These are phyloP conservation scores for Fusarium pininemorale DNA, from an alignment of 2,329 filamentous ascomycete species.

Conservation along the genomic window DNA sequence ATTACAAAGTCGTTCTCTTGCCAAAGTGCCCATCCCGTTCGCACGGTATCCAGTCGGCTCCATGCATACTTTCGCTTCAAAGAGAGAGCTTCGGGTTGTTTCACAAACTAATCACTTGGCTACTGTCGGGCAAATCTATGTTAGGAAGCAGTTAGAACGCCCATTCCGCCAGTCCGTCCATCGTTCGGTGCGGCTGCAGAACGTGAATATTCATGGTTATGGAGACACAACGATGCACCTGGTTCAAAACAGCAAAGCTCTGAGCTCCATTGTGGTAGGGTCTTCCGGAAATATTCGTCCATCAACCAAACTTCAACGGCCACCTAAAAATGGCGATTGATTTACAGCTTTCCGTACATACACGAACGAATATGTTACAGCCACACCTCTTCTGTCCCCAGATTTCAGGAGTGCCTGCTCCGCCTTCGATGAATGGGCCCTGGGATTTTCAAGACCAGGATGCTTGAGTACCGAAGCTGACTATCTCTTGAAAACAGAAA, in stretches of 20 bases:
- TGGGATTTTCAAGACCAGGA: constrained; percentile 2
- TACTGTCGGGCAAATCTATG: neutral
- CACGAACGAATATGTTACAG: constrained; percentile 5
- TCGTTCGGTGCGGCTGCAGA: neutral
- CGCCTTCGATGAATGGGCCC: constrained; percentile 22
- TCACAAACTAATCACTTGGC: neutral
- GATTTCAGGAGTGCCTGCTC: constrained; percentile 42
- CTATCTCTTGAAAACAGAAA: neutral
- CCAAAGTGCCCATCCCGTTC: constrained; percentile 12
- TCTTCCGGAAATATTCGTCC: neutral
- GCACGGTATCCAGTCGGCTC: constrained; percentile 31
- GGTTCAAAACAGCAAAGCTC: neutral
- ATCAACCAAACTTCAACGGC: constrained; percentile 9
- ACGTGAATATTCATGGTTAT: neutral
- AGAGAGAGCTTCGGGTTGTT: neutral
- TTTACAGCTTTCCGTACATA: neutral
- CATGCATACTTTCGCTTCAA: constrained; percentile 14
- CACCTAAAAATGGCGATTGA: constrained; percentile 9
- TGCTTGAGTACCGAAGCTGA: constrained; percentile 20
- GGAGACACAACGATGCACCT: neutral
- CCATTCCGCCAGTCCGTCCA: neutral
- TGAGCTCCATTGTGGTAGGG: neutral
- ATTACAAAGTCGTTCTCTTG: neutral
- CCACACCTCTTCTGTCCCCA: constrained; percentile 36
- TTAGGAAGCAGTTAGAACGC: neutral